These are phyloP conservation scores for Lactarius vividus DNA, from an alignment of 768 basidiomycete genomes.

Conservation along the genomic window DNA sequence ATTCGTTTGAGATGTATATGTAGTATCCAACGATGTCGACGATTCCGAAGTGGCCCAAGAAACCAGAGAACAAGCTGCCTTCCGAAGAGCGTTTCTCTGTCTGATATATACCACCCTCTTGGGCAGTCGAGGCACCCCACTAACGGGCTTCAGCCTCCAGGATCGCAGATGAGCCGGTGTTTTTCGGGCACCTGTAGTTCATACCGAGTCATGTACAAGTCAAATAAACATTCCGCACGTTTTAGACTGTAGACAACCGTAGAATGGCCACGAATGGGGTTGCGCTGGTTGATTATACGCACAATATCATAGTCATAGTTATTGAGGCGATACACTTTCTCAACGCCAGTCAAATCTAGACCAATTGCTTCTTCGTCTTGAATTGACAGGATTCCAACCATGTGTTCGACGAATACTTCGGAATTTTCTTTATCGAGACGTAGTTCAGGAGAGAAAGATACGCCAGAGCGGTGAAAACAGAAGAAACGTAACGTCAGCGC, in stretches of 20 bases:
- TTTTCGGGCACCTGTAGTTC: not conserved
- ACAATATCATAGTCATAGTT: not conserved
- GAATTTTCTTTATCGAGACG: not conserved
- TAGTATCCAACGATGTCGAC: not conserved
- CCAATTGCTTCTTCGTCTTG: not conserved
- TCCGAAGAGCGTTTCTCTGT: not conserved
- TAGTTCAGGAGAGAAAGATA: not conserved
- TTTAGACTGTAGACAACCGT: not conserved
- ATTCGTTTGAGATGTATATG: not conserved
- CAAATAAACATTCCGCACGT: not conserved
- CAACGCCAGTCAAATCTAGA: not conserved
- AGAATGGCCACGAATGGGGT: not conserved
- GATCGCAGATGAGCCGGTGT: not conserved
- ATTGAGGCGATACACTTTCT: not conserved
- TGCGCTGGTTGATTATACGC: not conserved
- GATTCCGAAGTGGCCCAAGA: not conserved
- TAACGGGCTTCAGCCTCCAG: not conserved
- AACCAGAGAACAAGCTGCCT: not conserved
- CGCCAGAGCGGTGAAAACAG: not conserved
- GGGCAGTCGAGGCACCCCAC: not conserved
- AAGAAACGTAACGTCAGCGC: not conserved
- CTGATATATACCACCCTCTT: not conserved
- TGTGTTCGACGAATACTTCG: not conserved
- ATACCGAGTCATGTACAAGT: not conserved
- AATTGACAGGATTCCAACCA: conserved; percentile 1